Base-by-base conservation (phyloP, 306 rosid genomes). In the Acacia melanoxylon region DNA sequence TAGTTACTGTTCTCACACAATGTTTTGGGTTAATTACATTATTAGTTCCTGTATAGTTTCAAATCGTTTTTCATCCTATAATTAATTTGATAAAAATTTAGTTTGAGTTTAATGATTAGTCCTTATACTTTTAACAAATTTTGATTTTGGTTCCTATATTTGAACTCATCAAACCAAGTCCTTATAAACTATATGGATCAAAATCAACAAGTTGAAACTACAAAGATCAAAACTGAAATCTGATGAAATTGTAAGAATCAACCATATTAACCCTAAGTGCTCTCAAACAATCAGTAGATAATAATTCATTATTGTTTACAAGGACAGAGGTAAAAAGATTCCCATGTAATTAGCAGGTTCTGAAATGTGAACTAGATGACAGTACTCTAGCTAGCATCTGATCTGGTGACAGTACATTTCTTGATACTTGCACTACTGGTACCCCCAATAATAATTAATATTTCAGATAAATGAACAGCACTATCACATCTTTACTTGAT, bases 301-400 rank as follows among this genome's bases (percentile, higher is more conserved):
- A 31, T 65, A 24, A 65, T 82, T 61, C 82, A 72, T 87, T 46
- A 2, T 72, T 52, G 75, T 78, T 78, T 78, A 82, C 80, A 31
- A 10, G 63, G 75, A 80, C 76, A 88, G 85, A 85, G 81, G 78
- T 70, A 86, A 83, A 90, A 90, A 70, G 93, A 92, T 92, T 92
- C 97, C 91, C 84, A 84, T 82, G 72, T n/a, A n/a, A n/a, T 65
- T 82, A 88, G 94, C 97, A 89, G 89, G 85, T 84, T 87, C 87
- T 89, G 90, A 87, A 85, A 59, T 81, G n/a, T 14, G 37, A 8
- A 15, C 22, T 0, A 65, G 72, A 72, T 74, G 82, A 75, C 85
- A 79, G 79, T 25, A 62, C 33, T 25, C 85, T 63, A 73, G 45
- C 74, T 63, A 73, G 51, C 74, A 74, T 86, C 82, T 78, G 83